Evolutionary conservation across 768 basidiomycete genomes (phyloP).

Genomic region (Russula brevipes): DNA sequence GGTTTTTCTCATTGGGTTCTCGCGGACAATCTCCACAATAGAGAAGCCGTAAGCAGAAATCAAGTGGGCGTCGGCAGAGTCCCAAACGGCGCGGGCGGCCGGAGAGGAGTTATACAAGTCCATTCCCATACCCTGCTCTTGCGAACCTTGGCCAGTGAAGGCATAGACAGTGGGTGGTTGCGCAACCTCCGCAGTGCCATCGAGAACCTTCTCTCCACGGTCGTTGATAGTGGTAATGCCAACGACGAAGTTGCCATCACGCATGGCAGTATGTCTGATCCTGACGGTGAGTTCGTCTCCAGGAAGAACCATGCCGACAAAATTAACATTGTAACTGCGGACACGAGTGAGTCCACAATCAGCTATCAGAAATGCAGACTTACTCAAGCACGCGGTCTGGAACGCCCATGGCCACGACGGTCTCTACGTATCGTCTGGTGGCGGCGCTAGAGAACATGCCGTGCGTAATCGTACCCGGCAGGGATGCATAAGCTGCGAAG

Average conservation of each 20-base stretch:
- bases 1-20: conserved; percentile 96
- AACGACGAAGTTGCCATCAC: conserved; percentile 88
- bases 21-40: conserved; percentile 97
- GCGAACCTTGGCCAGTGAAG: conserved; percentile 97
- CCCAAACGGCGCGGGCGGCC: conserved; percentile 96
- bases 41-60: conserved; percentile 97
- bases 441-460: conserved; percentile 97
- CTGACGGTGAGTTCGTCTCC: conserved; percentile 81
- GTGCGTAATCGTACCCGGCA: conserved; percentile 96
- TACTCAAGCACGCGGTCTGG: conserved; percentile 87
- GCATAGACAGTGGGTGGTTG: conserved; percentile 93
- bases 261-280: conserved; percentile 88
- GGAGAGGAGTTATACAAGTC: conserved; percentile 91
- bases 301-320: conserved; percentile 96
- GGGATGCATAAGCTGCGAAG: conserved; percentile 88
- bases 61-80: conserved; percentile 89
- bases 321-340: conserved; percentile 82
- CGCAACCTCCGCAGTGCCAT: conserved; percentile 87
- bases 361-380: conserved; percentile 33
- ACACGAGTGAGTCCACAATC: conserved; percentile 16
- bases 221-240: conserved; percentile 81
- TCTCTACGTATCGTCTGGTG: conserved; percentile 88
- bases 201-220: conserved; percentile 85
- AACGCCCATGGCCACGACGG: conserved; percentile 85
- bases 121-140: conserved; percentile 99